Evolutionary conservation across 352 stramenopile genomes (phyloP), one percentile per base, ranked within the genome.

Genomic region (Globisporangium paddicum): DNA sequence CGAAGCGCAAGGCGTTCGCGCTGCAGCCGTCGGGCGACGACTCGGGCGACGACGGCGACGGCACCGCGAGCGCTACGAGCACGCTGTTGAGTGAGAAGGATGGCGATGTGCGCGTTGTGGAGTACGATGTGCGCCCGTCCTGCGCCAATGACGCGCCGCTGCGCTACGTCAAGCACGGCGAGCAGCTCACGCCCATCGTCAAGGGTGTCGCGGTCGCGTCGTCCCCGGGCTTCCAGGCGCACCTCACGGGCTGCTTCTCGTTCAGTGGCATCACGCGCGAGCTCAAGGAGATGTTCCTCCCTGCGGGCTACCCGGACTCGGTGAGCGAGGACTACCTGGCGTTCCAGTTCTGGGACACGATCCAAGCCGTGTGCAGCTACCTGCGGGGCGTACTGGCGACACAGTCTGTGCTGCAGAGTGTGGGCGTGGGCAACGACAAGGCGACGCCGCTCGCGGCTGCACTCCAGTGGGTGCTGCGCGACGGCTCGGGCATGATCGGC

Each of bases 311-410:
- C 70, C 87, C 87, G n/a, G 73, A 83, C 66, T 90, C 75, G 40
- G 86, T 96, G 60, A 90, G 76, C 38, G 81, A 90, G 44, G 87
- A 95, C 67, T 99, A 99, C 74, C 71, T 98, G 35, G 66, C 79
- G 53, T 99, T 98, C 73, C 96, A 99, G 78, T 81, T 91, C 54
- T 98, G 96, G 75, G 96, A 99, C 79, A 97, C 89, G 4, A 63
- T 98, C 25, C 96, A 99, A 66, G 82, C 79, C 64, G 86, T 99
- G 64, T 98, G 93, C 68, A 97, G 86, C 56, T 99, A 99, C 65
- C 78, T 98, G 41, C 78, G 96, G 7, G 94, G 93, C 34, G 90
- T 98, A 16, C 74, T 99, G 47, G 87, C 83, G 9, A 98, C 91
- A 28, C 89, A 94, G 68, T 96, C 94, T 1, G 91, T 98, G 35